Evolutionary conservation across 805 yeast genomes (phyloP).

Genomic region (Yamadazyma scolyti): DNA sequence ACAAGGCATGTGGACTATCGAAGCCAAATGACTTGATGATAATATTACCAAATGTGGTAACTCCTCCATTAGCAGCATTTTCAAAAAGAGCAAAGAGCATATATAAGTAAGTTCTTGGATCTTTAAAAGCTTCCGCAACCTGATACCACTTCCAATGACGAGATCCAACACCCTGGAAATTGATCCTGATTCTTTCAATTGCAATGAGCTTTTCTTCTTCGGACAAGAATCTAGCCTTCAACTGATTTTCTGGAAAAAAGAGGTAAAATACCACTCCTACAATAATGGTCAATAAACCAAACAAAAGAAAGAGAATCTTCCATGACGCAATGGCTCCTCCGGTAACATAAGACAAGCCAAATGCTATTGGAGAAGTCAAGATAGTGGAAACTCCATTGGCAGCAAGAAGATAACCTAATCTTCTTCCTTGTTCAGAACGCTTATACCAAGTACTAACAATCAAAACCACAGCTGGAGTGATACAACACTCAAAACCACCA

Average conservation of each 20-base stretch:
- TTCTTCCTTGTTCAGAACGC: slow-evolving; percentile 11
- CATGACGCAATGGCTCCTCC: slow-evolving; percentile 42
- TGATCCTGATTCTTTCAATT: slow-evolving; percentile 23
- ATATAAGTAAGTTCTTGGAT: slow-evolving; percentile 8
- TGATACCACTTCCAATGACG: slow-evolving; percentile 31
- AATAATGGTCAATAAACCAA: slow-evolving; percentile 55
- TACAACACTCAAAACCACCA: slow-evolving; percentile 33
- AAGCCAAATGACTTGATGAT: too few relatives aligned
- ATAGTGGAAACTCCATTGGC: slow-evolving; percentile 38
- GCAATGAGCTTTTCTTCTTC: slow-evolving; percentile 29
- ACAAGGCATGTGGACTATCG: too few relatives aligned
- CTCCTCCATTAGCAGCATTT: slow-evolving; percentile 30
- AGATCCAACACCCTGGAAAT: slow-evolving; percentile 40
- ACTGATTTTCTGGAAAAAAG: slow-evolving; percentile 25
- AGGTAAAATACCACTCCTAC: slow-evolving; percentile 44
- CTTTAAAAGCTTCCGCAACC: slow-evolving; percentile 28
- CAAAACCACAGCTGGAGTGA: slow-evolving; percentile 29
- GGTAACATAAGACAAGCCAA: slow-evolving; percentile 9
- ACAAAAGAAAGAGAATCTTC: slow-evolving; percentile 55
- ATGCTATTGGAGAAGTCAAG: slow-evolving; percentile 44
- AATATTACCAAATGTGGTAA: slow-evolving; percentile 30
- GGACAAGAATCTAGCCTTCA: slow-evolving; percentile 22
- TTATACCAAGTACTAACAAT: slow-evolving; percentile 28
- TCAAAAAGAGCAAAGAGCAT: not conserved
- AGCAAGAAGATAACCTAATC: slow-evolving; percentile 20